These are phyloP conservation scores for Brassica nigra DNA, from an alignment of 345 rosid genomes.

Conservation along the genomic window DNA sequence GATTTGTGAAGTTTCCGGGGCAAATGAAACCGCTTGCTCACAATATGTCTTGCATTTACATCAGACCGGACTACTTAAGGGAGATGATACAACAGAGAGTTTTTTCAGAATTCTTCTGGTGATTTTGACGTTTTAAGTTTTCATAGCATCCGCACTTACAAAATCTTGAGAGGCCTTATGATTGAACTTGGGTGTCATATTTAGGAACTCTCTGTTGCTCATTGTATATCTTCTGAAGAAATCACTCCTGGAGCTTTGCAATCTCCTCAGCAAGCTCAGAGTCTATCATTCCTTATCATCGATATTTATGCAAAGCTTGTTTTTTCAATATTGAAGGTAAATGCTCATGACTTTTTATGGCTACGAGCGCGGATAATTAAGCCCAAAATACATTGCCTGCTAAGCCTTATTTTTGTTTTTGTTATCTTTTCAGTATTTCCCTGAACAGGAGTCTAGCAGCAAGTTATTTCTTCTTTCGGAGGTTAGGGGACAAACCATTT, in stretches of 20 bases:
- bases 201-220: constrained; percentile 83
- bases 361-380: not conserved
- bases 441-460: constrained; percentile 77
- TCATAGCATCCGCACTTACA: not conserved
- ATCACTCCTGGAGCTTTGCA: constrained; percentile 60
- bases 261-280: constrained; percentile 70
- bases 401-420: constrained; percentile 26
- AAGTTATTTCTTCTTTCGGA: constrained; percentile 66
- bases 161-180: not conserved
- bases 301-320: constrained; percentile 90
- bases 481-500: constrained; percentile 45
- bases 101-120: constrained; percentile 82
- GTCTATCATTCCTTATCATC: constrained; percentile 75
- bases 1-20: constrained; percentile 75
- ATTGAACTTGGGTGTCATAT: constrained; percentile 18
- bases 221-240: constrained; percentile 77
- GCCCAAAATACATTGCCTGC: constrained; percentile 32
- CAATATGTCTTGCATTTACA: constrained; percentile 71
- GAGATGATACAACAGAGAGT: constrained; percentile 82
- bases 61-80: constrained; percentile 80
- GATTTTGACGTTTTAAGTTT: not conserved
- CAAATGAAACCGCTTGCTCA: constrained; percentile 66
- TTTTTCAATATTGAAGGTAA: constrained; percentile 70
- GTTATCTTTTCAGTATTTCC: constrained; percentile 43
- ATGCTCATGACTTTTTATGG: constrained; percentile 29